Evolutionary conservation across 2,329 filamentous ascomycete genomes (phyloP).

Genomic region (Exophiala spinifera): DNA sequence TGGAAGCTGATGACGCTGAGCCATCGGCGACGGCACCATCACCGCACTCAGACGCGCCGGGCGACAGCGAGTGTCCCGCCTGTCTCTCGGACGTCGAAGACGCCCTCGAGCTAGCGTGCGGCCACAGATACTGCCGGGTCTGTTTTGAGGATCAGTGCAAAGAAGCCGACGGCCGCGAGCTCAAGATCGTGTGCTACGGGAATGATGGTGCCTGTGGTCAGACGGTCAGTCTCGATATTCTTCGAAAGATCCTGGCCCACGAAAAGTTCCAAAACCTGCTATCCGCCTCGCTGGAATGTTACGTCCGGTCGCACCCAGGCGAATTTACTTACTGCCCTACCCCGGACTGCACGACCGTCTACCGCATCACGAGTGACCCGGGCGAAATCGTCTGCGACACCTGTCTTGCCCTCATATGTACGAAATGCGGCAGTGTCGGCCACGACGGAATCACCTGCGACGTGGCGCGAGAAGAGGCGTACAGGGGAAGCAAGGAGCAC

Average conservation of each 20-base stretch:
- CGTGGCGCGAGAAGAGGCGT: not conserved
- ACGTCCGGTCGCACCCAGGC: conserved; percentile 5
- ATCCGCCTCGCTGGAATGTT: conserved; percentile 2
- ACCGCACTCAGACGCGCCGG: not conserved
- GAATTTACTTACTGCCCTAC: conserved; percentile 11
- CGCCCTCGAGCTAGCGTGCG: conserved; percentile 8
- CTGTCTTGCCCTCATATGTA: conserved; percentile 12
- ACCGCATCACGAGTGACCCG: not conserved
- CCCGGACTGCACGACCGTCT: conserved; percentile 14
- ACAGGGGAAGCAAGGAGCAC: not conserved
- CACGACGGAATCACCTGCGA: conserved; percentile 5
- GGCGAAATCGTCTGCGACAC: conserved; percentile 3
- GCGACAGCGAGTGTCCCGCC: conserved; percentile 6
- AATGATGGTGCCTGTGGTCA: conserved; percentile 1
- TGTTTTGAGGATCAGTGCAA: conserved; percentile 13
- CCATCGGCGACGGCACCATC: no score
- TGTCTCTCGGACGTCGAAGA: conserved; percentile 1
- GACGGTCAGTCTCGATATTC: conserved; percentile 1
- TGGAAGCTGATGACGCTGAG: not conserved
- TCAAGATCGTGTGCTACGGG: conserved; percentile 7
- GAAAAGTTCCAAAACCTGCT: conserved; percentile 6
- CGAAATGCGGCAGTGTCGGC: conserved; percentile 10
- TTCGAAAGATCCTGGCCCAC: not conserved
- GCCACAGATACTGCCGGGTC: conserved; percentile 10
- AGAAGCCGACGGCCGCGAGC: not conserved